These are phyloP conservation scores for Geranium rotundifolium DNA, from an alignment of 345 rosid species.

Conservation along the genomic window DNA sequence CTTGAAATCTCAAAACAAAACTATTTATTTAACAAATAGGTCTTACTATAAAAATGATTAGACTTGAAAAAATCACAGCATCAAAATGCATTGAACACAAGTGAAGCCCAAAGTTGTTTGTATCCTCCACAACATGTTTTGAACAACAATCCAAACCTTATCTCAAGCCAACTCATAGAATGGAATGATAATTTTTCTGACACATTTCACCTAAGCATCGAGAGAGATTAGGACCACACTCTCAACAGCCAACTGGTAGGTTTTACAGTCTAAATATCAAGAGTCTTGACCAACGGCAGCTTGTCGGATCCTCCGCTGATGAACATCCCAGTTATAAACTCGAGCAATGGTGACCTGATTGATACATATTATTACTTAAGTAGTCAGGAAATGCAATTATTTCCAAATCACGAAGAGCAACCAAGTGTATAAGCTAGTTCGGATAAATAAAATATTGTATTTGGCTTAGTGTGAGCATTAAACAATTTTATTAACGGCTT, in stretches of 20 bases:
- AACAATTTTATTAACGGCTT: not conserved
- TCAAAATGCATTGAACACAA: too few relatives aligned
- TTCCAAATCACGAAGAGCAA: not conserved
- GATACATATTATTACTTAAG: not conserved
- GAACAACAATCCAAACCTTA: too few relatives aligned
- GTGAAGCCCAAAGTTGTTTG: too few relatives aligned
- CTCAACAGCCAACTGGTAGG: conserved; percentile 2
- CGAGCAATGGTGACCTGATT: conserved; percentile 78
- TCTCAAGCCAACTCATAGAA: too few relatives aligned
- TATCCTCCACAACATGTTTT: too few relatives aligned
- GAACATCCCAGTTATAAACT: conserved; percentile 88
- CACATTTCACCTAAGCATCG: conserved; percentile 1
- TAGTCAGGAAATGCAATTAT: not conserved
- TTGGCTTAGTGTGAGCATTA: not conserved
- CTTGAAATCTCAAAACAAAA: too few relatives aligned
- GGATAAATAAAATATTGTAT: too few relatives aligned
- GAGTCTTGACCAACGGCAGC: conserved; percentile 31
- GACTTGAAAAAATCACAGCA: too few relatives aligned
- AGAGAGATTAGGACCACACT: conserved; percentile 10
- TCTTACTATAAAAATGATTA: too few relatives aligned
- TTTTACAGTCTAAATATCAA: conserved; percentile 12
- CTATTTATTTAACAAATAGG: too few relatives aligned
- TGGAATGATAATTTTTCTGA: not conserved
- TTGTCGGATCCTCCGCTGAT: conserved; percentile 62
- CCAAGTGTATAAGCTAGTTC: too few relatives aligned